Evolutionary conservation across 495 filamentous ascomycete species (phyloP), one percentile per base, ranked within the genome.

Genomic region (Xylona heveae): DNA sequence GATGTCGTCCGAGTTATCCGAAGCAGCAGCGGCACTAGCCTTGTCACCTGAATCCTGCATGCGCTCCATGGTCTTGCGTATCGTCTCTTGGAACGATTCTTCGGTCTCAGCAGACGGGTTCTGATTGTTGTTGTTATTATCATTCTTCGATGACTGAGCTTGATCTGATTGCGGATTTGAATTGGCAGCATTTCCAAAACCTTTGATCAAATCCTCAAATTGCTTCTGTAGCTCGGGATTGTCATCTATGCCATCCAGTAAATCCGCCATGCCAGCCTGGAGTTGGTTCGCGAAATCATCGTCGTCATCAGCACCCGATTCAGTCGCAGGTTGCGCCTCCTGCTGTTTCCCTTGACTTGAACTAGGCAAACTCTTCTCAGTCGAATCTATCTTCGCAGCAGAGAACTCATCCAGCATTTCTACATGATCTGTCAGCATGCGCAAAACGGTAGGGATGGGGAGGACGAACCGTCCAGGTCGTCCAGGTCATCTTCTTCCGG

Each of bases 351-450:
- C 48, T 24, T 59, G 55, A 6, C 39, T 58, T 10, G 60, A 46
- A 12, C 51, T 12, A 13, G 36, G 39, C 21, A 45, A 33, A 16
- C 56, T 37, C 46, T 67, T 60, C 19, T 62, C 53, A 38, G 62
- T 52, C 37, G 56, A 44, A 3, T 65, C 57, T 18, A 63, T 34
- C 31, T 65, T 66, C 3, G 61, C 54, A 6, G 62, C 43, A 19
- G 71, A 61, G 54, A 97, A 97, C 43, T 93, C 74, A 40, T 95
- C 82, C 19, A 97, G 74, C 49, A 94, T 70, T 30, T 94, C 82
- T 92, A 40, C 7, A 19, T 15, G 20, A 24, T 24, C 20, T 20
- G 30, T 39, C 24, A 38, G 33, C 26, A 8, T 27, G 31, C 12
- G 16, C 30, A 34, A 29, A 17, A 9, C 18, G 28, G 21, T 24